Evolutionary conservation across 106 monocot genomes (phyloP).

Genomic region (Acorus calamus): DNA sequence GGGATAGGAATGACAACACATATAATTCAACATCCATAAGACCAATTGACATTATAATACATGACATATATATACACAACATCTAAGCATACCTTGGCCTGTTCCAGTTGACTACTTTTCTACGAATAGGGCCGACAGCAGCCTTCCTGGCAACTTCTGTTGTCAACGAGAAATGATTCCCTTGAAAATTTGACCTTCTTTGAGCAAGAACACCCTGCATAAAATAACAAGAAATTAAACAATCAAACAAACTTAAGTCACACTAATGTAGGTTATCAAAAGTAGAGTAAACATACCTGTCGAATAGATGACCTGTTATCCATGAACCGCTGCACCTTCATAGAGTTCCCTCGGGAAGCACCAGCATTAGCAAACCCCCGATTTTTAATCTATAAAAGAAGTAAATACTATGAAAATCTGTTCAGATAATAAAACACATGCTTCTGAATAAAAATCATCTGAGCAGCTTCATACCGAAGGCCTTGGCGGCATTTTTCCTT

Average conservation of each 20-base stretch:
- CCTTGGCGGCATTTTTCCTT: constrained; percentile 49
- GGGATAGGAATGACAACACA: neutral
- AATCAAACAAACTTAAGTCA: neutral
- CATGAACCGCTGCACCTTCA: constrained; percentile 48
- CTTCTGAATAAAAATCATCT: neutral
- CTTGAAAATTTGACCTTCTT: constrained; percentile 60
- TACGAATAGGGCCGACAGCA: constrained; percentile 32
- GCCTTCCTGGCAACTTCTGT: constrained; percentile 50
- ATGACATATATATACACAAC: neutral
- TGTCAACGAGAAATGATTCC: constrained; percentile 51
- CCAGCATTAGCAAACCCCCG: constrained; percentile 44
- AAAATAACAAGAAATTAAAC: neutral
- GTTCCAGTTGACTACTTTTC: constrained; percentile 27
- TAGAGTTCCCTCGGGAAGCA: constrained; percentile 27
- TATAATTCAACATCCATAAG: too few species aligned
- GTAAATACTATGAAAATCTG: neutral
- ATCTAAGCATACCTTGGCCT: constrained; percentile 36
- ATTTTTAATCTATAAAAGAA: constrained; percentile 43
- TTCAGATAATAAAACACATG: neutral
- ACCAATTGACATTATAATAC: too few species aligned
- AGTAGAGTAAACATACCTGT: constrained; percentile 32
- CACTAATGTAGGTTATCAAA: neutral
- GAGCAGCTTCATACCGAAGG: constrained; percentile 19
- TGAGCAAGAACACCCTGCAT: constrained; percentile 64
- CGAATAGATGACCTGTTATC: constrained; percentile 75